Evolutionary conservation across 805 yeast genomes (phyloP), one percentile per base, ranked within the genome.

Genomic region (Schwanniomyces vanrijiae): DNA sequence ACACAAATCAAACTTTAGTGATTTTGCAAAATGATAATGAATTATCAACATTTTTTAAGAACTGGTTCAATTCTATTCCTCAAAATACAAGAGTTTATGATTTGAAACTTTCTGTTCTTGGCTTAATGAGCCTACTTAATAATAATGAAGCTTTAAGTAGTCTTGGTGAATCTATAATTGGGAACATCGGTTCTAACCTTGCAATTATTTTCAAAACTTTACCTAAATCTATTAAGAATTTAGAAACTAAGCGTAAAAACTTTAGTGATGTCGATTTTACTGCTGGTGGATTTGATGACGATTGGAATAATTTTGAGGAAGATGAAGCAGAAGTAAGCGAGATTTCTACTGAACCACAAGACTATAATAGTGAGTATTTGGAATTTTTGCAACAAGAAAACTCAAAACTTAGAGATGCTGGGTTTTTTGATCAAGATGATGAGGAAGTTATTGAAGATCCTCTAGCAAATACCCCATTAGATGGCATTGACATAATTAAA

Each of bases 381-480:
- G 55, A 63, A 25, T 66, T 63, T 42, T 55, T 59, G 39, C 55
- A 54, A 25, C 56, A 55, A 42, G 69, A 64, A 34, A 51, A 54
- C 45, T 44, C 41, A 44, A 60, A 55, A 37, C 42, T 52, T 28
- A 44, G 50, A 25, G 48, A 48, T 33, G 35, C 58, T 1, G 61
- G 65, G 2, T 53, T 56, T 22, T 57, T 60, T 20, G 53, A 54
- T 19, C 83, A 78, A 50, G 81, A 79, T n/a, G 83, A 82, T 41
- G 91, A 85, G 37, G 89, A 83, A 10, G 69, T 87, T 14, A 81
- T 80, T 37, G 97, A 91, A 59, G 96, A 65, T 50, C 68, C 96
- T 4, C 73, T 88, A 56, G 78, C 85, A 10, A 84, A 84, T 48
- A 85, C 90, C 0, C 84, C 95, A 1, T 73, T 94, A 38, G 97